Conservation (phyloP, 1,139 yeast species). For the Geotrichum reessii region DNA sequence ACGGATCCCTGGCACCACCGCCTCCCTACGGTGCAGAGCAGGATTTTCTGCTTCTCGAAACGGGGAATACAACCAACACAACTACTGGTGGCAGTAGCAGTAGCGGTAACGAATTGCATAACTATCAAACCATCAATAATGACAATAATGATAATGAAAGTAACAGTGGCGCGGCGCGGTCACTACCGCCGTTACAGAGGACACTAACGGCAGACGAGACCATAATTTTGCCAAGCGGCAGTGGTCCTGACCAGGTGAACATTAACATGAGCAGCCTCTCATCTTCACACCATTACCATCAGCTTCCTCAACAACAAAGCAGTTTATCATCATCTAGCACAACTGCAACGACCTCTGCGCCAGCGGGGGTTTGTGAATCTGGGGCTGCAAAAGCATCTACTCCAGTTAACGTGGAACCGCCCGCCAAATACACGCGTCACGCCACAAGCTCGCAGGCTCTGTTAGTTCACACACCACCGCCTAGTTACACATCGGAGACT, state of each 20-base stretch:
- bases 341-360: neutral
- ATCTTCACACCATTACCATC: conserved; percentile 2
- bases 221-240: conserved; percentile 17
- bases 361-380: neutral
- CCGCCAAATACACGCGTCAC: conserved; percentile 5
- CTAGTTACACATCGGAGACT: conserved; percentile 27
- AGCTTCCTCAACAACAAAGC: neutral
- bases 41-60: conserved; percentile 38
- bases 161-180: neutral
- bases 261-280: conserved; percentile 21
- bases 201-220: conserved; percentile 14
- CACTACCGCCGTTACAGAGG: conserved; percentile 20
- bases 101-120: conserved; percentile 2
- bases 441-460: conserved; percentile 18
- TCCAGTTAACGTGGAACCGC: neutral
- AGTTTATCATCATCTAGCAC: neutral
- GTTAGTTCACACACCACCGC: conserved; percentile 25
- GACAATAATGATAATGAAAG: neutral
- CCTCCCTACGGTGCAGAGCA: conserved; percentile 59
- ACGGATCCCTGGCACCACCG: conserved; percentile 68
- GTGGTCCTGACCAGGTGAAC: conserved; percentile 19
- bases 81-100: neutral
- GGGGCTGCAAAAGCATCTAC: neutral
- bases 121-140: neutral
- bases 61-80: conserved; percentile 22